These are phyloP conservation scores for Chamaenerion angustifolium DNA, from an alignment of 345 rosid genomes.

Conservation along the genomic window DNA sequence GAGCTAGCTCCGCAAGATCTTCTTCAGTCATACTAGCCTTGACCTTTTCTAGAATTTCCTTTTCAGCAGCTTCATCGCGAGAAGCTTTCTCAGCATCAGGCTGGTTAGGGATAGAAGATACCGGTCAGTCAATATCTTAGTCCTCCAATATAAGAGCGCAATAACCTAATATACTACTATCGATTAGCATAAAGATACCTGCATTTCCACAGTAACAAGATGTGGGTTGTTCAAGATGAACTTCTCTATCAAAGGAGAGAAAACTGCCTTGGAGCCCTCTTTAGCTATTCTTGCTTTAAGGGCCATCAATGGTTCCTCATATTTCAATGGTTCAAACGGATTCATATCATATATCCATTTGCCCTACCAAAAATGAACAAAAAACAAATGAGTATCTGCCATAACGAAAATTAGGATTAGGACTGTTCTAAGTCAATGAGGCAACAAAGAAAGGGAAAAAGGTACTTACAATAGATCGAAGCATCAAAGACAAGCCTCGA, in stretches of 20 bases:
- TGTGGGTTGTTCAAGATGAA: conserved; percentile 72
- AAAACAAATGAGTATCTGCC: conserved; percentile 9
- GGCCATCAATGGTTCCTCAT: conserved; percentile 65
- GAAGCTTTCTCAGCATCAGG: conserved; percentile 91
- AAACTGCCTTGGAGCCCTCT: conserved; percentile 89
- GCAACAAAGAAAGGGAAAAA: not conserved
- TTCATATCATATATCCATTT: conserved; percentile 98
- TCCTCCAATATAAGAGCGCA: conserved; percentile 9
- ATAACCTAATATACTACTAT: not conserved
- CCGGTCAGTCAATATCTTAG: conserved; percentile 6
- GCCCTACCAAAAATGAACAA: conserved; percentile 35
- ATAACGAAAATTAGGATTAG: too few relatives aligned
- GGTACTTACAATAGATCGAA: conserved; percentile 58
- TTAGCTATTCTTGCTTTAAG: conserved; percentile 71
- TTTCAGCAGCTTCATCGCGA: conserved; percentile 74
- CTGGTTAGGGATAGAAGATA: conserved; percentile 20
- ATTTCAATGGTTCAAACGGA: conserved; percentile 92
- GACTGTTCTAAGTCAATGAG: too few relatives aligned
- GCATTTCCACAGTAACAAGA: conserved; percentile 87
- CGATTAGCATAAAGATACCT: conserved; percentile 27
- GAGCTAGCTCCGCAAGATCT: conserved; percentile 85
- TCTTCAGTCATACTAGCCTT: conserved; percentile 79
- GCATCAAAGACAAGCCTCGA: conserved; percentile 95
- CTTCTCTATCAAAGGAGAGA: conserved; percentile 82
- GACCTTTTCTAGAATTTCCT: conserved; percentile 46